Percentiles rank a stretch among this genome's conserved stretches.
phyloP scores from a whole-genome alignment of 1,284 basidiomycete genomes.

The Melampsora medusae region DNA sequence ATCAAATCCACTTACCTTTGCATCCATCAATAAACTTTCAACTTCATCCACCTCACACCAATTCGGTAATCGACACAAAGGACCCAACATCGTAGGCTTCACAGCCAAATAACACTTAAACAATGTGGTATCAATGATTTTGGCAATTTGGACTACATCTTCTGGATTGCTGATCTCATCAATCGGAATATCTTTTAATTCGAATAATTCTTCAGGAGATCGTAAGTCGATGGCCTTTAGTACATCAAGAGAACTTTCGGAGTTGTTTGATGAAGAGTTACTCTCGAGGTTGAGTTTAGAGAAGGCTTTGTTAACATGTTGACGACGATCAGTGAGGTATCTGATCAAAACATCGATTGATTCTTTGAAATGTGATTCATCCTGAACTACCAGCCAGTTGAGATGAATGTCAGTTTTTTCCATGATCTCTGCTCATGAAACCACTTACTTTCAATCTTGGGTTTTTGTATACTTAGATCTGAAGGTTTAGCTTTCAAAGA shows the following conservation, averaged over 20 bases:
- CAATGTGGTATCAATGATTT: slow-evolving; percentile 90
- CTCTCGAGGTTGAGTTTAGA: slow-evolving; percentile 68
- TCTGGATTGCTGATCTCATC: slow-evolving; percentile 67
- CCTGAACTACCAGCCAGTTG: neutral
- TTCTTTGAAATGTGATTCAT: slow-evolving; percentile 25
- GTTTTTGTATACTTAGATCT: slow-evolving; percentile 5
- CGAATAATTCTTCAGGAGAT: slow-evolving; percentile 70
- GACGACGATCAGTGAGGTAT: slow-evolving; percentile 75
- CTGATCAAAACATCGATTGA: slow-evolving; percentile 59
- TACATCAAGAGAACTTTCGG: neutral
- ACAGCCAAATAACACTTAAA: slow-evolving; percentile 89
- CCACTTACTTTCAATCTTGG: slow-evolving; percentile 18
- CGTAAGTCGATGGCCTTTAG: slow-evolving; percentile 49
- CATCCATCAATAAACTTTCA: slow-evolving; percentile 76
- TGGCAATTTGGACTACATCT: slow-evolving; percentile 78
- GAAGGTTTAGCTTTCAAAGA: slow-evolving; percentile 15
- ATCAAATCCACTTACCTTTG: slow-evolving; percentile 63
- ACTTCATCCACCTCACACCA: slow-evolving; percentile 97
- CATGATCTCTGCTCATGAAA: neutral
- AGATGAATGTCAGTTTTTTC: neutral
- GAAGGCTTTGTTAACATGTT: slow-evolving; percentile 75
- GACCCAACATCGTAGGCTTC: slow-evolving; percentile 76
- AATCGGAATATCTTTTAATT: slow-evolving; percentile 70
- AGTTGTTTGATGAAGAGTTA: slow-evolving; percentile 58
- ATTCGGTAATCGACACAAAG: slow-evolving; percentile 84